phyloP scores from a whole-genome alignment of 2,329 filamentous ascomycete genomes.

The Ascochyta clinopodiicola region DNA sequence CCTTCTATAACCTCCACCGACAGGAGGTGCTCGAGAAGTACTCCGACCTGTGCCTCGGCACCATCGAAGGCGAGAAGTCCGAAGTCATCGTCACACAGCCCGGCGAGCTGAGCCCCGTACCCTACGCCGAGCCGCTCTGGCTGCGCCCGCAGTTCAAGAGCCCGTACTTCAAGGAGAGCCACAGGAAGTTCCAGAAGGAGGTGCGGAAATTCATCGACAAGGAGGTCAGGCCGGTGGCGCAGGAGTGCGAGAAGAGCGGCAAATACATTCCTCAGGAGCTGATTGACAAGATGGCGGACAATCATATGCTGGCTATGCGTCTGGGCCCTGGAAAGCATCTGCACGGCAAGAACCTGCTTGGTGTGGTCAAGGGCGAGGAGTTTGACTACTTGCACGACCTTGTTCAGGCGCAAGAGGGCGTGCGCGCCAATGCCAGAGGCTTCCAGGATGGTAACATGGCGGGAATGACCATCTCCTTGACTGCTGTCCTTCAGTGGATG shows the following conservation, averaged over 20 bases:
- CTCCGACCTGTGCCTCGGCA: conserved; percentile 75
- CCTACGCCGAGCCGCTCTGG: conserved; percentile 88
- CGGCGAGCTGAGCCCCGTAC: conserved; percentile 77
- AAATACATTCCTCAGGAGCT: conserved; percentile 72
- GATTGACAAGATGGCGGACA: conserved; percentile 78
- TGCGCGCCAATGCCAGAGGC: conserved; percentile 73
- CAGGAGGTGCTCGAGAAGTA: conserved; percentile 90
- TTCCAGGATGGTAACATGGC: conserved; percentile 89
- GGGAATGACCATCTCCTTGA: conserved; percentile 82
- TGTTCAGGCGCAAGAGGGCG: conserved; percentile 75
- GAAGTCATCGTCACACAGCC: conserved; percentile 72
- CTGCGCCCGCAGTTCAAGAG: conserved; percentile 76
- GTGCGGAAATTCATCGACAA: conserved; percentile 75
- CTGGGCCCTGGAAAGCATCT: conserved; percentile 83
- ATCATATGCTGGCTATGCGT: conserved; percentile 79
- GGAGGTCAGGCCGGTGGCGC: conserved; percentile 75
- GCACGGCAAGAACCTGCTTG: conserved; percentile 71
- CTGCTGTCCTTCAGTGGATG: conserved; percentile 80
- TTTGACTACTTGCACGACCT: conserved; percentile 90
- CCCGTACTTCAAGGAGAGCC: conserved; percentile 81
- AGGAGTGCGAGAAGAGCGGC: conserved; percentile 76
- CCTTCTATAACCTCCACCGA: conserved; percentile 91
- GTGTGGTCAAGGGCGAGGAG: conserved; percentile 75
- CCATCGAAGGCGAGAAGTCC: conserved; percentile 74
- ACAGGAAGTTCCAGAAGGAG: conserved; percentile 71